phyloP scores from a whole-genome alignment of 2,329 filamentous ascomycete genomes.

The Botryotinia convoluta region DNA sequence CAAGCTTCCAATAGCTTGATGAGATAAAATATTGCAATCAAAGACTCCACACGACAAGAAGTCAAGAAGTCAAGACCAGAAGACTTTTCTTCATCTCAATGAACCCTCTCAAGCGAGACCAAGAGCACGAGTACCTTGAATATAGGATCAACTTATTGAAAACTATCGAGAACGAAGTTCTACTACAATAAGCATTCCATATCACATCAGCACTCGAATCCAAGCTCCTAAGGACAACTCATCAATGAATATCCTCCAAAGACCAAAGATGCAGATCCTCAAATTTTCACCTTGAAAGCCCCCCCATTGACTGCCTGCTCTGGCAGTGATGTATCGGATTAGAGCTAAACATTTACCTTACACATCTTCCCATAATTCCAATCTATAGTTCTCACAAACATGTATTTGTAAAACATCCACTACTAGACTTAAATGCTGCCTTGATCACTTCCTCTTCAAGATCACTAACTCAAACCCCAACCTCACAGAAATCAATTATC shows the following conservation, averaged over 20 bases:
- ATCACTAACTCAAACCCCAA: background rate
- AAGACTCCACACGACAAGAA: background rate
- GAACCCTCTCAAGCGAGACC: background rate
- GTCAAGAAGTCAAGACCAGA: too few relatives aligned
- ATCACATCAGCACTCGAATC: background rate
- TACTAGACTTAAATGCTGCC: background rate
- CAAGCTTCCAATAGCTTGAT: background rate
- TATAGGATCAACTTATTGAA: background rate
- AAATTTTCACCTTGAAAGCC: rapidly evolving
- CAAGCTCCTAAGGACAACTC: background rate
- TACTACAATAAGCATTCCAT: too few relatives aligned
- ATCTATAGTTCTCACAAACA: background rate
- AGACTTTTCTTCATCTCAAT: background rate
- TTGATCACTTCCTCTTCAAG: background rate
- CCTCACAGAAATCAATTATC: background rate
- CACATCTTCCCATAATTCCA: background rate
- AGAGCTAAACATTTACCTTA: background rate
- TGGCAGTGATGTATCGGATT: background rate
- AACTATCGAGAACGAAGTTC: background rate
- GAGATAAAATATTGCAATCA: background rate
- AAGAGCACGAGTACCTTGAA: background rate
- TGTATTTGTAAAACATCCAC: background rate
- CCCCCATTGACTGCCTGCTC: background rate
- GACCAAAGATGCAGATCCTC: background rate
- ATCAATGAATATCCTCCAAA: background rate